phyloP scores from a whole-genome alignment of 192 early-diverging fungal genomes.

The Jimgerdemannia flammicorona region DNA sequence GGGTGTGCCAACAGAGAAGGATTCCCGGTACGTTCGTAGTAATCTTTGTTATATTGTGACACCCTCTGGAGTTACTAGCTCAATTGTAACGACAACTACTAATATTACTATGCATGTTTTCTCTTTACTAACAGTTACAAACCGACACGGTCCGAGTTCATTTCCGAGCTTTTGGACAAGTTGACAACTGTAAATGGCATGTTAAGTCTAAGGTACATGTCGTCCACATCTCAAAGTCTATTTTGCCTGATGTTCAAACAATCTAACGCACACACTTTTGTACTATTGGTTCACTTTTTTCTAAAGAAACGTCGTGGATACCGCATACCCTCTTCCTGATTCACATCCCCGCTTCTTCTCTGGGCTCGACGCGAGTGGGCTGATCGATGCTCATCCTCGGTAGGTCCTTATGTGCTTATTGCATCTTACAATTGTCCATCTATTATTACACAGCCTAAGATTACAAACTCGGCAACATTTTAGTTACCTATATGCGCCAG shows the following conservation, averaged over 20 bases:
- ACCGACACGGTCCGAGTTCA: neutral
- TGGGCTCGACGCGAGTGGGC: neutral
- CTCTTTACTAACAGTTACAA: neutral
- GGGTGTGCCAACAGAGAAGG: neutral
- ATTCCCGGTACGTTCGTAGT: neutral
- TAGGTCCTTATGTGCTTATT: neutral
- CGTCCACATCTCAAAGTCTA: too few relatives aligned
- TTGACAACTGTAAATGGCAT: neutral
- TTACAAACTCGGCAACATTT: neutral
- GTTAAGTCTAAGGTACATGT: neutral
- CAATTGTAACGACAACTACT: too few relatives aligned
- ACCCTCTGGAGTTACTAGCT: too few relatives aligned
- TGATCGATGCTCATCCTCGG: neutral
- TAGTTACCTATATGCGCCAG: neutral
- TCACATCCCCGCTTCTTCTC: slow-evolving; percentile 22
- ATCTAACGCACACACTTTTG: neutral
- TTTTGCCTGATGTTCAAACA: too few relatives aligned
- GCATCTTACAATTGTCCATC: neutral
- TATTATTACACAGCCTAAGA: too few relatives aligned
- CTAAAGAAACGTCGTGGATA: slow-evolving; percentile 10
- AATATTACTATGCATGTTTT: too few relatives aligned
- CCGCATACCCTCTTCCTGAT: slow-evolving; percentile 21
- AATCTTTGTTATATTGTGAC: too few relatives aligned
- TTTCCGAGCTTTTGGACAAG: neutral
- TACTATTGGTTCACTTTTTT: neutral